Evolutionary conservation across 768 basidiomycete species (phyloP).

Genomic region (Podaxis rugospora): DNA sequence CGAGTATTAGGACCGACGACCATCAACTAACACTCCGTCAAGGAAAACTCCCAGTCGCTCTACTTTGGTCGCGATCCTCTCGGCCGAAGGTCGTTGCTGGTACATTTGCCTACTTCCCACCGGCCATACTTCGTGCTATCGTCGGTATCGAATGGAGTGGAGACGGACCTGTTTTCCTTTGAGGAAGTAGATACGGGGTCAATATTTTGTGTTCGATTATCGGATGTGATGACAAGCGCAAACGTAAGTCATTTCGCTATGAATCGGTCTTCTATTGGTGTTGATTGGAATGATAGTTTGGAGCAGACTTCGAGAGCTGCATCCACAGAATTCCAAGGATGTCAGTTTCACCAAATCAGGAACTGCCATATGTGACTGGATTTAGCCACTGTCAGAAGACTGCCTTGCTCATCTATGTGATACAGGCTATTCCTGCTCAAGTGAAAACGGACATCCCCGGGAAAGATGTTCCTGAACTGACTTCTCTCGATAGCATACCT

Average conservation of each 20-base stretch:
- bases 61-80: slow-evolving; percentile 82
- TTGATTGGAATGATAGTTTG: background rate
- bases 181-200: slow-evolving; percentile 58
- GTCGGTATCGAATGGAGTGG: slow-evolving; percentile 56
- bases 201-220: slow-evolving; percentile 52
- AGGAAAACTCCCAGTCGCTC: slow-evolving; percentile 43
- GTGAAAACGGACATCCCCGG: slow-evolving; percentile 50
- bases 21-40: slow-evolving; percentile 7
- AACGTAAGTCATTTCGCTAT: slow-evolving; percentile 13
- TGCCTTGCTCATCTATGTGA: background rate
- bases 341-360: background rate
- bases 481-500: slow-evolving; percentile 39
- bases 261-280: background rate
- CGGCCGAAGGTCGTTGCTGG: slow-evolving; percentile 79
- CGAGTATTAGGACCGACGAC: background rate
- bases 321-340: slow-evolving; percentile 1
- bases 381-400: background rate
- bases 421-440: slow-evolving; percentile 37
- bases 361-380: slow-evolving; percentile 24
- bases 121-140: slow-evolving; percentile 57
- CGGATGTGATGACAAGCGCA: background rate
- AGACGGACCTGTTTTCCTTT: slow-evolving; percentile 38
- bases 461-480: slow-evolving; percentile 29
- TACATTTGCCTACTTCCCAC: slow-evolving; percentile 49
- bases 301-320: background rate